These are phyloP conservation scores for Neckera pumila DNA, from an alignment of 225 moss, liverwort and hornwort species.

Conservation along the genomic window DNA sequence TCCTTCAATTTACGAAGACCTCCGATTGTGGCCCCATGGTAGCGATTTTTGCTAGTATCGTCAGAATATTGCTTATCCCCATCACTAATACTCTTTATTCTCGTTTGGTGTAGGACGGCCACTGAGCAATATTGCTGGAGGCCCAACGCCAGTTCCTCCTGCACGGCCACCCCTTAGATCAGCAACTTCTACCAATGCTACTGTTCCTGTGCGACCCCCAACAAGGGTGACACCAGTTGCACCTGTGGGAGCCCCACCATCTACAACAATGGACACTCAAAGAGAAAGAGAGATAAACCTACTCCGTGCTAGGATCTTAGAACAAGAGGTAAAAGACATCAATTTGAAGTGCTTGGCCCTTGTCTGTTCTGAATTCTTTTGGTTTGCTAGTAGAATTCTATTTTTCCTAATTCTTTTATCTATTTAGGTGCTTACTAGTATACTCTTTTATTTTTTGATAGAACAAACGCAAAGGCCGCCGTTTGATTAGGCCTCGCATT, in stretches of 20 bases:
- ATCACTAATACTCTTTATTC: background rate
- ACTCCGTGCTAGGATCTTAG: conserved; percentile 73
- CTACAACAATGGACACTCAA: conserved; percentile 10
- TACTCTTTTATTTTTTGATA: conserved; percentile 7
- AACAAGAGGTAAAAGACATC: conserved; percentile 56
- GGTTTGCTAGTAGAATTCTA: background rate
- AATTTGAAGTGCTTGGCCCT: background rate
- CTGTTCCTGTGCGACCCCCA: conserved; percentile 35
- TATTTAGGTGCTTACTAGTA: background rate
- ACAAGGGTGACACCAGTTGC: conserved; percentile 35
- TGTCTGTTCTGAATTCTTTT: background rate
- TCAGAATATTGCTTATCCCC: background rate
- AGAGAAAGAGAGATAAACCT: conserved; percentile 40
- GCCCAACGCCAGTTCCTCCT: conserved; percentile 18
- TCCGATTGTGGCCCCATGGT: background rate
- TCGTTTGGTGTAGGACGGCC: conserved; percentile 11
- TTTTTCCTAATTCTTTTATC: background rate
- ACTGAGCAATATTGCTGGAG: conserved; percentile 8
- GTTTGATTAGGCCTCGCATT: conserved; percentile 81
- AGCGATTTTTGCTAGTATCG: background rate
- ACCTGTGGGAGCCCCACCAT: conserved; percentile 12
- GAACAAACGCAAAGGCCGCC: conserved; percentile 77
- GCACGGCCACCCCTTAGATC: conserved; percentile 41
- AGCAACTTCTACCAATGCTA: conserved; percentile 17
- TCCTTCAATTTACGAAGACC: background rate